phyloP scores from a whole-genome alignment of 2,329 filamentous ascomycete species.

The Fusarium aywerte region DNA sequence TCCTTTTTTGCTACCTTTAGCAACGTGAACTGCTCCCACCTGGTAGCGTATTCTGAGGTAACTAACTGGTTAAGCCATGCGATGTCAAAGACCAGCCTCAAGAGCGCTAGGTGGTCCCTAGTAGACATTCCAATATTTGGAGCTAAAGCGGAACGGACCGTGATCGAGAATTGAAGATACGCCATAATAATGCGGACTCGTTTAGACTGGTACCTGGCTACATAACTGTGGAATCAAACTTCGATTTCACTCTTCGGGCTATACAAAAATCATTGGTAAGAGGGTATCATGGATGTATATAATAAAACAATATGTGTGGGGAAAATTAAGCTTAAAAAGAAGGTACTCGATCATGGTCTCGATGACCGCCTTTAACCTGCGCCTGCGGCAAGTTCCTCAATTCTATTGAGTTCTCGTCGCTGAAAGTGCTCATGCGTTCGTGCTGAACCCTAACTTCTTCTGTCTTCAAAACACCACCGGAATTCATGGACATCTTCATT shows the following conservation, averaged over 20 bases:
- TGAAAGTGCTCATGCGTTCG: conserved; percentile 38
- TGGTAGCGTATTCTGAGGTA: not conserved
- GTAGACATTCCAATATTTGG: not conserved
- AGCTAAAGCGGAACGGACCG: not conserved
- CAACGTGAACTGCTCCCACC: too few relatives aligned
- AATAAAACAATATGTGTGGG: not conserved
- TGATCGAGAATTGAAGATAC: not conserved
- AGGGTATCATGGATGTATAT: conserved; percentile 1
- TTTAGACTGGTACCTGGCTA: not conserved
- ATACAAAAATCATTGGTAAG: not conserved
- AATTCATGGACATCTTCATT: conserved; percentile 16
- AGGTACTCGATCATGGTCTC: not conserved
- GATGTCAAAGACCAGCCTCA: too few relatives aligned
- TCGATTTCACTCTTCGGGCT: not conserved
- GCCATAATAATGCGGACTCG: not conserved
- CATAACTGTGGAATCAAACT: too few relatives aligned
- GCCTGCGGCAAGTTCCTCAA: conserved; percentile 25
- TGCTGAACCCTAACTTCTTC: conserved; percentile 46
- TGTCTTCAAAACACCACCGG: conserved; percentile 46
- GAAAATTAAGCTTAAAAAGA: conserved; percentile 5
- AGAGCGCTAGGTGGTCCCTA: not conserved
- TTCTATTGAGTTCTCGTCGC: conserved; percentile 40
- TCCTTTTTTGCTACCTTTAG: too few relatives aligned
- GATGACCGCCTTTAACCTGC: conserved; percentile 2
- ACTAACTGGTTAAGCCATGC: not conserved